Evolutionary conservation across 1,139 yeast species (phyloP), one percentile per base, ranked within the genome.

Genomic region (Pichia sp.): DNA sequence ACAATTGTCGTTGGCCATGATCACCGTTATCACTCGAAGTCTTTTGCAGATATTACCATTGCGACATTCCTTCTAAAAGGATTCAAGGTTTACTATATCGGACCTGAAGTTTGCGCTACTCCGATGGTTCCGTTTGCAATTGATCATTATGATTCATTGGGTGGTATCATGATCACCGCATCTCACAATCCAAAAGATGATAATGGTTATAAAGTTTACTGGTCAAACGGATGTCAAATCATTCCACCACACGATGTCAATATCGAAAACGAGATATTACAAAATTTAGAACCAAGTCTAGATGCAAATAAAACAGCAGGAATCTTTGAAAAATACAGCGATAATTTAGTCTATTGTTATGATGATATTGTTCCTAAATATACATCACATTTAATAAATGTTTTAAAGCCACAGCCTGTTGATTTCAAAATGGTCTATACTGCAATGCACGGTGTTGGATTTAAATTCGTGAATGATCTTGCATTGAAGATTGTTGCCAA

Each of bases 111-210:
- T 47, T 90, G 85, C 9, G 96, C 90, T 55, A 93, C 99, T 0
- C 99, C 99, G 0, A 66, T 89, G 64, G 98, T 93, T 1, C 98
- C 99, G 1, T 91, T 86, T 67, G 81, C 87, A 0, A 84, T 93
- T 27, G 88, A 85, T 55, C 61, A 71, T 34, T 73, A 70, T 49
- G 57, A 68, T 0, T 90, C 96, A 0, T 70, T 83, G 0, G 89
- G 83, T 44, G 99, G 98, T 32, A 86, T 93, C 2, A 93, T 93
- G 98, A 81, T 93, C 40, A 93, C 99, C 0, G 98, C 99, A 0
- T 87, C 96, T 46, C 99, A 93, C 66, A 93, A 93, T 61, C 98
- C 98, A 0, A 94, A 93, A 14, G 72, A 75, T 54, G 98, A 91
- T 63, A 93, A 93, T 61, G 99, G 99, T 0, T 93, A 89, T 68